These are phyloP conservation scores for Triticum monococcum DNA, from an alignment of 176 grass and related monocot genomes.

Conservation along the genomic window DNA sequence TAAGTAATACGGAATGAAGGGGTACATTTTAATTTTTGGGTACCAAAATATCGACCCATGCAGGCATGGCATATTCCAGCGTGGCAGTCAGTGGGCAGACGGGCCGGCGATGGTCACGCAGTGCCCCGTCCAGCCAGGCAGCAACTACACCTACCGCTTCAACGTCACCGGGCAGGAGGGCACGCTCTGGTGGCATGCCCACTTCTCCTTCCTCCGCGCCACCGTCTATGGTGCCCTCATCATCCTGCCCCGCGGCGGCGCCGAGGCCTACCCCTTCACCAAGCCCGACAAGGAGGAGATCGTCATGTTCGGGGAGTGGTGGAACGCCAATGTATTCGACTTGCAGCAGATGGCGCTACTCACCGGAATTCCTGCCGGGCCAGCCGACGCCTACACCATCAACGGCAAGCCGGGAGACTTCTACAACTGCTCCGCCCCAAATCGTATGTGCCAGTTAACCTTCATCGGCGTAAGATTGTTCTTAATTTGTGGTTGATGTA, in stretches of 20 bases:
- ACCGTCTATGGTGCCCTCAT: conserved; percentile 63
- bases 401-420: conserved; percentile 58
- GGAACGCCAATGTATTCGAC: conserved; percentile 46
- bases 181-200: conserved; percentile 85
- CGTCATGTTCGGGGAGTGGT: conserved; percentile 70
- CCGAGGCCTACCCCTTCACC: conserved; percentile 43
- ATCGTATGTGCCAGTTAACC: background rate
- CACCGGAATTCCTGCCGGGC: background rate
- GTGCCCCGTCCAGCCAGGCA: conserved; percentile 46
- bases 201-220: conserved; percentile 52
- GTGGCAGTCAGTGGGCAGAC: conserved; percentile 57
- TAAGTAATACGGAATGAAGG: too few relatives aligned
- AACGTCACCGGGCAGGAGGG: conserved; percentile 54
- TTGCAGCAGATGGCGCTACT: conserved; percentile 4
- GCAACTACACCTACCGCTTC: conserved; percentile 54
- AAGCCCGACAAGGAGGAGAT: conserved; percentile 46
- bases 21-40: background rate
- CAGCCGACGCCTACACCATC: conserved; percentile 55
- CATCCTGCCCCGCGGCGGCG: conserved; percentile 38
- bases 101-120: conserved; percentile 70
- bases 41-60: background rate
- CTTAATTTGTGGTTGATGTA: background rate
- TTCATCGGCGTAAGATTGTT: background rate
- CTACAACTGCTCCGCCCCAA: conserved; percentile 42
- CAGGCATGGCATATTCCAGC: conserved; percentile 65